These are phyloP conservation scores for Encephalitozoon hellem DNA, from an alignment of 371 early-diverging fungal species.

Conservation along the genomic window DNA sequence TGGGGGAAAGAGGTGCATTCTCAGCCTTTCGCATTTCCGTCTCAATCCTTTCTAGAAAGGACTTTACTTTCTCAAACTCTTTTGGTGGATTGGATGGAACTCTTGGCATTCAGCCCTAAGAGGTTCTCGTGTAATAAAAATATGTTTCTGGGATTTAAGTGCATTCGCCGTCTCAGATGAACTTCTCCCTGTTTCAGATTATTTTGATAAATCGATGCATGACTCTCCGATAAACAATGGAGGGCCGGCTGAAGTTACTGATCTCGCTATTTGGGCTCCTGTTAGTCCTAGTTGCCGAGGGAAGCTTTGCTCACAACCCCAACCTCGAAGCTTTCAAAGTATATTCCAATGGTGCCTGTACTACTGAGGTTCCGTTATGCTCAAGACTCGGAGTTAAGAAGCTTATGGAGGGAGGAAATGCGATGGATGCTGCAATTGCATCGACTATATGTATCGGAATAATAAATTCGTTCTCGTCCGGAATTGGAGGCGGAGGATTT, in stretches of 20 bases:
- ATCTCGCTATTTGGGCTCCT: neutral
- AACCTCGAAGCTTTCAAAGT: neutral
- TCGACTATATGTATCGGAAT: constrained; percentile 81
- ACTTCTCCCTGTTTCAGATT: neutral
- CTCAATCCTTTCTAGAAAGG: neutral
- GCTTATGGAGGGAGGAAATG: constrained; percentile 78
- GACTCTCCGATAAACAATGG: neutral
- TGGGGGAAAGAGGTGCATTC: neutral
- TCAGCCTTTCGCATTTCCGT: neutral
- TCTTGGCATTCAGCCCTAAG: neutral
- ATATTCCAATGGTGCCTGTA: constrained; percentile 24
- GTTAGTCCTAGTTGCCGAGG: neutral
- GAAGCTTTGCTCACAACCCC: neutral
- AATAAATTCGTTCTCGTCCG: constrained; percentile 81
- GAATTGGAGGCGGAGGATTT: constrained; percentile 93
- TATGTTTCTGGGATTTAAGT: neutral
- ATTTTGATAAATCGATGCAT: neutral
- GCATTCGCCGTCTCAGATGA: neutral
- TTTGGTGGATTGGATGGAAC: neutral
- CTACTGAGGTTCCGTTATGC: constrained; percentile 69
- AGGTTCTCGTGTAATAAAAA: neutral
- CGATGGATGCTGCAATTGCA: constrained; percentile 88
- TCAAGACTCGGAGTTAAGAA: constrained; percentile 70
- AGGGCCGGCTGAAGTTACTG: neutral
- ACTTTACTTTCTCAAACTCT: constrained; percentile 1